Base-by-base conservation (phyloP, 768 basidiomycete genomes). In the Mycena galericulata region DNA sequence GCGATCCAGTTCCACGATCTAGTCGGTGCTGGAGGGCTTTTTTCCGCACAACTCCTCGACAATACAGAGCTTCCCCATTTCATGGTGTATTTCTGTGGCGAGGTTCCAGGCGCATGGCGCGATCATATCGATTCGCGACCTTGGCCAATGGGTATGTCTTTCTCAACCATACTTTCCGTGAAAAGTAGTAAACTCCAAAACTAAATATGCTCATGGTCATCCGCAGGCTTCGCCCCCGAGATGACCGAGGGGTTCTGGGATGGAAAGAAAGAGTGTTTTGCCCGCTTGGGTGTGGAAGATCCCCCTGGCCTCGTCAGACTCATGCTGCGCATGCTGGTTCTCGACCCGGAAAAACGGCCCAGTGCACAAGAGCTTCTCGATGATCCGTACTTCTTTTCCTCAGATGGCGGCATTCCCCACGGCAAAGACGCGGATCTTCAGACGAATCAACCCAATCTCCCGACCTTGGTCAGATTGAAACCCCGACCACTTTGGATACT, bases 401-500 rank as follows among this genome's bases (percentile, higher is more conserved):
- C n/a, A n/a, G n/a, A n/a, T n/a, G n/a, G n/a, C n/a, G n/a, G n/a
- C n/a, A n/a, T n/a, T n/a, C n/a, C n/a, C n/a, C n/a, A n/a, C 14
- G 9, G 27, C 4, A 9, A 29, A 10, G 29, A 51, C 17, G 49
- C 49, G 26, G 49, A 51, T 51, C 27, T 32, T 51, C 49, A 30
- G 49, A 51, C 49, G 30, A 51, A n/a, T n/a, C n/a, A n/a, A n/a
- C n/a, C n/a, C n/a, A 51, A 51, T 51, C 49, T 51, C 49, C 49
- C 29, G 49, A 51, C 45, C 45, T 46, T 46, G n/a, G n/a, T n/a
- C n/a, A n/a, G 45, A 46, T 46, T 46, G 45, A 46, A 46, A 22
- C 27, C 49, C 27, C 49, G 49, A 51, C 49, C 30, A 30, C 49
- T 30, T 24, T 51, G 49, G 49, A 51, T 51, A 51, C 49, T 51